Percentiles rank a stretch among this genome's conserved stretches.
Conservation (phyloP, 495 filamentous ascomycete species). For the Jackrogersella minutella region DNA sequence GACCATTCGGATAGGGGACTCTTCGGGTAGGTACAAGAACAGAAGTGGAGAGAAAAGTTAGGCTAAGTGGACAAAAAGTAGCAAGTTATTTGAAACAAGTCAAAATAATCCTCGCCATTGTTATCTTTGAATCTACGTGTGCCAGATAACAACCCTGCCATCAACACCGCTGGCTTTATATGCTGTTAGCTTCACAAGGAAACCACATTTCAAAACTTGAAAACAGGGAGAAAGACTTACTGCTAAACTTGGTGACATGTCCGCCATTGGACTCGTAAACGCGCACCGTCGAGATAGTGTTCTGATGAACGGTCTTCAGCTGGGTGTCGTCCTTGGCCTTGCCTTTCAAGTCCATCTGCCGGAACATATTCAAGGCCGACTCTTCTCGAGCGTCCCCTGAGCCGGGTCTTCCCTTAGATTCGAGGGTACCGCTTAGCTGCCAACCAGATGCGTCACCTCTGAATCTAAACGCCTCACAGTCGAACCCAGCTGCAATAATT, state of each 20-base stretch:
- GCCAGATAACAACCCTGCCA: constrained; percentile 88
- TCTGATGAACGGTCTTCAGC: constrained; percentile 95
- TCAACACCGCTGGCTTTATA: constrained; percentile 86
- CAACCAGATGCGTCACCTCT: constrained; percentile 83
- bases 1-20: not conserved
- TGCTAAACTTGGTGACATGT: constrained; percentile 80
- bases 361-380: constrained; percentile 98
- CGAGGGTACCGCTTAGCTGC: constrained; percentile 84
- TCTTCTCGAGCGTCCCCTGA: constrained; percentile 59
- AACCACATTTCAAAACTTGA: constrained; percentile 9
- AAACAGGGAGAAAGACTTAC: constrained; percentile 63
- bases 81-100: constrained; percentile 15
- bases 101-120: constrained; percentile 10
- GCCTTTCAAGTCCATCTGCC: constrained; percentile 97
- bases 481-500: constrained; percentile 95
- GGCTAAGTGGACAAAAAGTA: constrained; percentile 6
- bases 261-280: constrained; percentile 72
- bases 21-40: constrained; percentile 23
- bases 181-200: constrained; percentile 50
- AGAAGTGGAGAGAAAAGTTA: constrained; percentile 11
- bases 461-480: constrained; percentile 94
- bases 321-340: constrained; percentile 88
- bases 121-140: constrained; percentile 45
- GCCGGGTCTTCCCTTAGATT: constrained; percentile 75
- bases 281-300: constrained; percentile 87